phyloP scores from a whole-genome alignment of 1,139 yeast species.

The Debaryomyces udenii region DNA sequence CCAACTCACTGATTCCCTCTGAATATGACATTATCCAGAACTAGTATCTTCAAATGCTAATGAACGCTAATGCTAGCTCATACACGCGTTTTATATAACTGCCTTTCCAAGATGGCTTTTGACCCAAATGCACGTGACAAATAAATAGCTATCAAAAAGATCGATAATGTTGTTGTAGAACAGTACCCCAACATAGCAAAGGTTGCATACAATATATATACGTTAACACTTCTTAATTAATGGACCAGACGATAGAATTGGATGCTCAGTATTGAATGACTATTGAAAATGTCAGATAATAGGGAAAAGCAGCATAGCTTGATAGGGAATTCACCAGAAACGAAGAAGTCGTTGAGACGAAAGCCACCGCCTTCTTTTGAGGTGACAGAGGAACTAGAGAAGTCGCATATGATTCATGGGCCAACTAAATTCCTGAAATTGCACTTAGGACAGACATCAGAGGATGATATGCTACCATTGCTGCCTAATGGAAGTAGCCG shows the following conservation, averaged over 20 bases:
- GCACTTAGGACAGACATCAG: background rate
- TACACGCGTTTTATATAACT: no score
- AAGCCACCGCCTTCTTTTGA: slow-evolving; percentile 33
- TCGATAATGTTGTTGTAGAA: background rate
- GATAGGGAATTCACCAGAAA: slow-evolving; percentile 2
- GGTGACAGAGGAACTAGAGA: background rate
- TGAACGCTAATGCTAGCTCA: no score
- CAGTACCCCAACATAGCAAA: no score
- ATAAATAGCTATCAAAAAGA: slow-evolving; percentile 2
- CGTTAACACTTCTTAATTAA: background rate
- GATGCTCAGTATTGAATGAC: slow-evolving; percentile 1
- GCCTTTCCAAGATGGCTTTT: no score
- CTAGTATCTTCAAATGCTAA: background rate
- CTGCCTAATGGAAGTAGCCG: background rate
- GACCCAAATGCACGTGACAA: slow-evolving; percentile 3
- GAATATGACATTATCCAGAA: slow-evolving; percentile 23
- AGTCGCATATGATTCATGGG: no score
- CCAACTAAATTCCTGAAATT: no score
- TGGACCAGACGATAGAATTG: background rate
- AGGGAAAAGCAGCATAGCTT: background rate
- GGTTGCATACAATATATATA: no score
- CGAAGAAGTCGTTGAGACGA: slow-evolving; percentile 27
- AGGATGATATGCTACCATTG: background rate
- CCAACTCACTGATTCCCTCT: slow-evolving; percentile 43
- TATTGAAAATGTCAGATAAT: slow-evolving; percentile 5